Evolutionary conservation across 257 asterid species (phyloP), one percentile per base, ranked within the genome.

Genomic region (Plectranthus barbatus): DNA sequence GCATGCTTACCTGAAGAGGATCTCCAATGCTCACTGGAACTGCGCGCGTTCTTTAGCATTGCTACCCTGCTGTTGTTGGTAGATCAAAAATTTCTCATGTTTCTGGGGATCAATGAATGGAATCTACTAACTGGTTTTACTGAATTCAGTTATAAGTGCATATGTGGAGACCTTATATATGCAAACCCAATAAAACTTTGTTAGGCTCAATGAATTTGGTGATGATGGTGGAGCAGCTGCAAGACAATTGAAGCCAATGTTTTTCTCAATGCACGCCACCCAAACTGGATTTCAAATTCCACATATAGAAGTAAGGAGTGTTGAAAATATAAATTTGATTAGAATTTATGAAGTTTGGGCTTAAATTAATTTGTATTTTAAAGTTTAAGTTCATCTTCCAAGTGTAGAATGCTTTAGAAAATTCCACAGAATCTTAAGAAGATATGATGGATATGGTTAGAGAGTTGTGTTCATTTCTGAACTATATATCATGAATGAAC

Each of bases 151-250:
- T 34, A n/a, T n/a, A 11, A n/a, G 34, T 52, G 39, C 14, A 24
- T 58, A 2, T 29, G 14, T 20, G 26, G 20, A 31, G 20, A 33
- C 46, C 64, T 49, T 53, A 63, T 59, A n/a, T 21, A 29, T 74
- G 74, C 49, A 50, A 70, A 49, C 18, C 57, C 42, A 1, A 40
- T 6, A 18, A 39, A 31, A 13, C 6, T 49, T 24, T 60, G 23
- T 39, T n/a, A 90, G 97, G 85, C 82, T 82, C 77, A 83, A 39
- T 62, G 96, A 81, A 67, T 87, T 90, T 14, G 93, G 96, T 4
- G 70, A 42, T 54, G 93, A 90, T 78, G 96, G 97, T 19, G 96
- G 97, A 48, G 81, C 83, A 23, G 91, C 95, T 12, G 95, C 88
- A 1, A 79, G 73, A 74, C 62, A 81, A 12, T 68, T 90, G 62